Evolutionary conservation across 352 stramenopile species (phyloP).

Genomic region (Aphanomyces stellatus): DNA sequence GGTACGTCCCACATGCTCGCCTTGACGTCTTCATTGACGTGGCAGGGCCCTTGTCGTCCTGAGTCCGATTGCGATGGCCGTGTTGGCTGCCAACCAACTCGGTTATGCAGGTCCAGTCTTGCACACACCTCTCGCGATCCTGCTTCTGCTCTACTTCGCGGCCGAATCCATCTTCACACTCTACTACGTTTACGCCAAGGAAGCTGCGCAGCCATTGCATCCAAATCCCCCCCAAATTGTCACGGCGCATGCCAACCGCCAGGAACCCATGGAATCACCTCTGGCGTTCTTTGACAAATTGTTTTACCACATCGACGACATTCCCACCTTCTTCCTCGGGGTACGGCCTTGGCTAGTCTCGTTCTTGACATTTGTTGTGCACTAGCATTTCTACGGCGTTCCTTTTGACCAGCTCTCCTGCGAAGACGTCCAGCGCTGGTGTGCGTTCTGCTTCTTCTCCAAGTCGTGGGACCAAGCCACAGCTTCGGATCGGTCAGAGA

Average conservation of each 20-base stretch:
- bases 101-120: neutral
- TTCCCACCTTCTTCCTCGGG: neutral
- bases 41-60: neutral
- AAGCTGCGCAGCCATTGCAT: neutral
- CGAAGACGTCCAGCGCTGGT: neutral
- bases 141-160: neutral
- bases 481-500: neutral
- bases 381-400: slow-evolving; percentile 2
- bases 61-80: neutral
- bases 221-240: neutral
- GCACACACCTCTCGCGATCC: neutral
- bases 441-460: neutral
- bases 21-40: neutral
- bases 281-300: slow-evolving; percentile 6
- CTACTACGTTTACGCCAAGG: neutral
- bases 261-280: neutral
- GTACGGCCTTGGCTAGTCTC: neutral
- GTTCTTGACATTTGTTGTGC: neutral
- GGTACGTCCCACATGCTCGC: neutral
- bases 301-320: neutral
- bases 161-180: neutral
- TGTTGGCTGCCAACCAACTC: neutral
- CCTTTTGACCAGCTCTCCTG: neutral
- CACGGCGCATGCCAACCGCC: neutral
- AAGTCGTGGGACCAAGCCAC: neutral